Percentiles rank a stretch among this genome's conserved stretches.
Conservation (phyloP, 495 filamentous ascomycete genomes). For the Penicillium daleae region DNA sequence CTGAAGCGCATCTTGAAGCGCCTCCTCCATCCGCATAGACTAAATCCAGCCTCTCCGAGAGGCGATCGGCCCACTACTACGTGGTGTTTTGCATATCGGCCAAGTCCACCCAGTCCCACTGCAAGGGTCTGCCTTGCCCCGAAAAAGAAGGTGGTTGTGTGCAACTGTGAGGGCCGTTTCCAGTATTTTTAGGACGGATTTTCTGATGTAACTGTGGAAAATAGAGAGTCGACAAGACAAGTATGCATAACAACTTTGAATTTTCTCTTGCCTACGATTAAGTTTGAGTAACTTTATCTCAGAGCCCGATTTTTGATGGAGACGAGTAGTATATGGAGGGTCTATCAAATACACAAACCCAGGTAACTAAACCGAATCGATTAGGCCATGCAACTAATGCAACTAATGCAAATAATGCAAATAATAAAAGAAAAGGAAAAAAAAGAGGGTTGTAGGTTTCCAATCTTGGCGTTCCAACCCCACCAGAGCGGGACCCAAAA, state of each 20-base stretch:
- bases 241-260: not conserved
- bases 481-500: not conserved
- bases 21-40: not conserved
- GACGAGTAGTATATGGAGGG: too few species aligned
- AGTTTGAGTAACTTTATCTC: not conserved
- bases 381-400: not conserved
- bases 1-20: not conserved
- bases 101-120: conserved; percentile 15
- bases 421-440: not conserved
- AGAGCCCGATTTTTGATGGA: not conserved
- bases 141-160: conserved; percentile 35
- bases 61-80: conserved; percentile 7
- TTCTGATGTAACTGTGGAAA: too few species aligned
- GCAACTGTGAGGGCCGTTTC: conserved; percentile 2
- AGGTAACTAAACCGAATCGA: not conserved
- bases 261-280: not conserved
- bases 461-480: not conserved
- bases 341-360: not conserved
- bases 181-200: not conserved
- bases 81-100: conserved; percentile 28
- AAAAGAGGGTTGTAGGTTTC: not conserved
- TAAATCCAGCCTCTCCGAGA: not conserved
- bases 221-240: too few species aligned
- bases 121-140: conserved; percentile 14
- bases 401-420: not conserved